Evolutionary conservation across 2,329 filamentous ascomycete genomes (phyloP), one percentile per base, ranked within the genome.

Genomic region (Chaetomium olivaceum): DNA sequence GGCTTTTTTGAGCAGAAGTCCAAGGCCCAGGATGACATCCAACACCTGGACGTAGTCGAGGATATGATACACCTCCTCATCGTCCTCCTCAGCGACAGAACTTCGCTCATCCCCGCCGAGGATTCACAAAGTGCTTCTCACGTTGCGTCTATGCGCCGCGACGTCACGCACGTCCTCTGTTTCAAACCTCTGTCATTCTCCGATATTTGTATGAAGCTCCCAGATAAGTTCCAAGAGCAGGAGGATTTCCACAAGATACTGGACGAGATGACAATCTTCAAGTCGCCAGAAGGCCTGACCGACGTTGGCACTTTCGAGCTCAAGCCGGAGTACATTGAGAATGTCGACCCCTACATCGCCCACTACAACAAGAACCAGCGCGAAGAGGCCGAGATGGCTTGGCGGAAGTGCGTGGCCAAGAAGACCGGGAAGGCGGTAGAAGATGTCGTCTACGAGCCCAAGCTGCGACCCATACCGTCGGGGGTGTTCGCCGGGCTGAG

Each of bases 361-460:
- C 93, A 98, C 74, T 99, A 97, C 77, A 96, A 89, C 73, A 96
- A 97, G 75, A 99, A 99, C 73, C 94, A 98, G 76, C 87, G 95
- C 59, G 95, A 99, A 74, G 95, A 99, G 76, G 92, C 94, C 0
- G 95, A 99, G 77, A 89, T 87, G 71, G 90, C 93, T 3, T 97
- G 95, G 80, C 92, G 90, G 72, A 89, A 90, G 73, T 90, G 91
- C 82, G 88, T 95, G 81, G 91, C 93, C 12, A 93, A 93, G 79
- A 93, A 91, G 78, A 92, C 90, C 0, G 93, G 93, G 21, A 93
- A 93, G 75, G 83, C 89, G 52, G 80, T 86, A 1, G 88, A 92
- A 50, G 93, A 97, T 62, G 89, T 98, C 66, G 93, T 98, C 2
- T 97, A 92, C 75, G 94, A 98, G 77, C 93, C 96, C 0, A 92